phyloP scores from a whole-genome alignment of 1,139 yeast species.

The Pneumocystis canis region DNA sequence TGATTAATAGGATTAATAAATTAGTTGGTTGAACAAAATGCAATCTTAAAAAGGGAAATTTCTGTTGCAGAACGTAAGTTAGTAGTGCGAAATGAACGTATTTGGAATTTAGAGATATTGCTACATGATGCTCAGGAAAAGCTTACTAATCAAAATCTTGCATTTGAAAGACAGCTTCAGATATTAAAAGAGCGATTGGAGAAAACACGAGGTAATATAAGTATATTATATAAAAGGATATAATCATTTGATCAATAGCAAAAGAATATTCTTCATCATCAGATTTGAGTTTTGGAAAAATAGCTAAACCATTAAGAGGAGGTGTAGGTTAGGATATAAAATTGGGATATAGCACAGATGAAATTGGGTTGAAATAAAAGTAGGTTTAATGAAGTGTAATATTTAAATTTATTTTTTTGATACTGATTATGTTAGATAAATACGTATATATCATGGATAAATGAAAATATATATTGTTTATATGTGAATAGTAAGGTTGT shows the following conservation, averaged over 20 bases:
- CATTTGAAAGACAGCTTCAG: slow-evolving; percentile 39
- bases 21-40: slow-evolving; percentile 33
- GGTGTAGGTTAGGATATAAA: slow-evolving; percentile 24
- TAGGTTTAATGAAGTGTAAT: background rate
- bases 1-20: background rate
- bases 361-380: background rate
- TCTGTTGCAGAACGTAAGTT: slow-evolving; percentile 44
- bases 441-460: background rate
- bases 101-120: slow-evolving; percentile 38
- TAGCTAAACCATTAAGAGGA: slow-evolving; percentile 55
- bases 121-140: slow-evolving; percentile 39
- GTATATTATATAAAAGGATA: background rate
- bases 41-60: slow-evolving; percentile 32
- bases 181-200: slow-evolving; percentile 32
- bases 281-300: slow-evolving; percentile 22
- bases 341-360: background rate
- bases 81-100: slow-evolving; percentile 45
- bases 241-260: background rate
- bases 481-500: background rate
- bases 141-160: slow-evolving; percentile 37
- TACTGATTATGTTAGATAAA: background rate
- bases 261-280: background rate
- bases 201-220: slow-evolving; percentile 13
- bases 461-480: background rate
- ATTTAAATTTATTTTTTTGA: background rate